Evolutionary conservation across 345 rosid genomes (phyloP), one percentile per base, ranked within the genome.

Genomic region (Conringia planisiliqua): DNA sequence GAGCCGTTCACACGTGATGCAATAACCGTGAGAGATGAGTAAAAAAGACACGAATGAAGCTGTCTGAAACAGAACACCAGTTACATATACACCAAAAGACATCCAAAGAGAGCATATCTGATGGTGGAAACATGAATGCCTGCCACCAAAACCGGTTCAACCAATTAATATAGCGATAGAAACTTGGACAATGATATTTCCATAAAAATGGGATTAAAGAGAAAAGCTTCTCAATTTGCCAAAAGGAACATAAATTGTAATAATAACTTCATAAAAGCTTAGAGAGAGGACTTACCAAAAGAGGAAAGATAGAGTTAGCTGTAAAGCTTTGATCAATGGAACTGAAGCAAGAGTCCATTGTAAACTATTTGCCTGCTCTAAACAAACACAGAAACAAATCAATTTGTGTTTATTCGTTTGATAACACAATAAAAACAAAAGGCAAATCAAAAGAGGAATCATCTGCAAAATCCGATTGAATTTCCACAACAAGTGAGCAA

Each of bases 61-160:
- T 22, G 98, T 94, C 73, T 91, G 96, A 78, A 89, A 91, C 67
- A 94, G 88, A 66, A 94, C 90, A 76, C 97, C 98, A 14, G 95
- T 94, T 56, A 88, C 88, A 71, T 91, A 94, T 50, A 91, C 94
- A 71, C 98, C 98, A 58, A 94, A 94, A 33, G 98, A 91, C 87
- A 91, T 88, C 98, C 98, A 91, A 6, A 91, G 83, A 27, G 98
- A 94, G 78, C 98, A 91, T 55, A 84, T 80, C 62, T 89, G 87
- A 74, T 79, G 85, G 82, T 94, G 81, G 75, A 91, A 85, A 80
- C 98, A 94, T 17, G 97, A 91, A 73, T 91, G 88, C 96, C 97
- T 93, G 86, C 79, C 62, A 77, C 47, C 62, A 58, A 66, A 20
- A 66, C 13, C 13, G 8, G 1, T 56, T 35, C 10, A 43, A 13